These are phyloP conservation scores for Nepenthes mirabilis DNA, from an alignment of 148 eudicot species.

Conservation along the genomic window DNA sequence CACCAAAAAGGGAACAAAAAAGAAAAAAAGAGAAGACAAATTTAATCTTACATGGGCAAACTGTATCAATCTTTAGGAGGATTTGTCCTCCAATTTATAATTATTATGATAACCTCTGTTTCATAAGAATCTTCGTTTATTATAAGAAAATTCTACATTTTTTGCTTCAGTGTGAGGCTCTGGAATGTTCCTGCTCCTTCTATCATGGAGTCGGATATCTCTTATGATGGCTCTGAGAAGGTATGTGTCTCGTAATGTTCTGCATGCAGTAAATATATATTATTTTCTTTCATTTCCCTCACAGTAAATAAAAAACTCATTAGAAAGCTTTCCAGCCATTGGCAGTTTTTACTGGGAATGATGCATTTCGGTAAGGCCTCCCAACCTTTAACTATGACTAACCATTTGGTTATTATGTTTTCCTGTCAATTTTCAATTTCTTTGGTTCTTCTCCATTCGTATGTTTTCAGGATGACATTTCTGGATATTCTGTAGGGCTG, in stretches of 20 bases:
- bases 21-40: no score
- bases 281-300: neutral
- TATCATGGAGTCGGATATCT: slow-evolving; percentile 25
- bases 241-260: slow-evolving; percentile 15
- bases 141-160: neutral
- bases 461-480: neutral
- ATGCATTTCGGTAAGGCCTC: slow-evolving; percentile 56
- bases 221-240: slow-evolving; percentile 27
- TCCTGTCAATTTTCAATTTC: neutral
- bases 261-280: neutral
- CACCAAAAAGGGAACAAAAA: no score
- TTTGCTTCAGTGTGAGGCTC: slow-evolving; percentile 56
- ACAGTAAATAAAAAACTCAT: neutral
- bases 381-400: neutral
- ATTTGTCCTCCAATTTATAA: no score
- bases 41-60: no score
- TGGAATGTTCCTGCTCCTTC: slow-evolving; percentile 75
- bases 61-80: no score
- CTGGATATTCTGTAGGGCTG: slow-evolving; percentile 38
- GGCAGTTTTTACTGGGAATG: slow-evolving; percentile 60
- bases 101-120: neutral
- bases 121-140: neutral
- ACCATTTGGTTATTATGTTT: neutral
- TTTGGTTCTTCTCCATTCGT: neutral
- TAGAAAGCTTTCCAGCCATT: slow-evolving; percentile 38